Evolutionary conservation across 2,329 filamentous ascomycete genomes (phyloP).

Genomic region (Aspergillus novofumigatus): DNA sequence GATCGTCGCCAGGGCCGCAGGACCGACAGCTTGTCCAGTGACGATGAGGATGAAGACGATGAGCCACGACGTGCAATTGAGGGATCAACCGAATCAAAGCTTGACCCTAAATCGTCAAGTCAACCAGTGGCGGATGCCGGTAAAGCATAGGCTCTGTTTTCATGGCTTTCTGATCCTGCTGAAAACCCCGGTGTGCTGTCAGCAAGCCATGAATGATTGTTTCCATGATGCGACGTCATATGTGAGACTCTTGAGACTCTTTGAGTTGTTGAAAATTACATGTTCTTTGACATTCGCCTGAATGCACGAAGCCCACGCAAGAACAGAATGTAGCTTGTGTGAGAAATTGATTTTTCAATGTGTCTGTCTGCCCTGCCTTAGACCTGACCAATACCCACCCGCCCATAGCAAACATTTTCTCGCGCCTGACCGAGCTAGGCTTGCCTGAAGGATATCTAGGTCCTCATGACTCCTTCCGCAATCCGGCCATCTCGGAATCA

Average conservation of each 20-base stretch:
- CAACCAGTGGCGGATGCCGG: constrained; percentile 1
- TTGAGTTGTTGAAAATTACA: not conserved
- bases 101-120: constrained; percentile 4
- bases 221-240: not conserved
- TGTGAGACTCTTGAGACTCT: not conserved
- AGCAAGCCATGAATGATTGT: not conserved
- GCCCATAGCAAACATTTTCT: not conserved
- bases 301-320: not conserved
- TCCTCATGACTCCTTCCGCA: not conserved
- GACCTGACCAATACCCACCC: not conserved
- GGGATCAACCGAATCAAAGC: constrained; percentile 20
- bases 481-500: not conserved
- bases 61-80: constrained; percentile 30
- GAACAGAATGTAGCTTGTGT: not conserved
- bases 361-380: not conserved
- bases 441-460: not conserved
- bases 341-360: not conserved
- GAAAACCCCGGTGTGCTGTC: not conserved
- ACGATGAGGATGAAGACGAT: constrained; percentile 34
- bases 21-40: constrained; percentile 30
- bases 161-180: not conserved
- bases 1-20: constrained; percentile 33
- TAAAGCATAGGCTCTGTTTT: constrained; percentile 3
- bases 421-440: not conserved
- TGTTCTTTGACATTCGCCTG: not conserved